Evolutionary conservation across 345 rosid genomes (phyloP).

Genomic region (Salix arbutifolia): DNA sequence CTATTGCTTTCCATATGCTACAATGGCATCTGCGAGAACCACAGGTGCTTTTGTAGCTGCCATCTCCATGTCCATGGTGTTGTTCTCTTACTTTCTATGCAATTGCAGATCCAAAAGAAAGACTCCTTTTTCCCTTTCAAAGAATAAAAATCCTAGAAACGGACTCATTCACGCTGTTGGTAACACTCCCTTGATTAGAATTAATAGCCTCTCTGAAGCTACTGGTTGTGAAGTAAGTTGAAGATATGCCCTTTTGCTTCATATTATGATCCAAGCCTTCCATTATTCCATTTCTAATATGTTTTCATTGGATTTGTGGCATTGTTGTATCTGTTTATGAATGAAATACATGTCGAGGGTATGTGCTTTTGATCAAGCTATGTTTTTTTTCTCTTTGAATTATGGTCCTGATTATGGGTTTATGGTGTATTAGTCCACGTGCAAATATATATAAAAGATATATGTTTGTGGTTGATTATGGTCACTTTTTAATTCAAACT

Average conservation of each 20-base stretch:
- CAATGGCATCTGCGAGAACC: conserved; percentile 51
- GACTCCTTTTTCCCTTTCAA: conserved; percentile 4
- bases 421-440: neutral
- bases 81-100: conserved; percentile 42
- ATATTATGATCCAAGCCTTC: neutral
- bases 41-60: conserved; percentile 41
- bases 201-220: conserved; percentile 86
- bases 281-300: neutral
- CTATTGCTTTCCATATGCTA: conserved; percentile 15
- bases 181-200: conserved; percentile 80
- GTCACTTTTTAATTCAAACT: too few species aligned
- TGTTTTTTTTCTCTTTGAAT: neutral
- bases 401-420: neutral
- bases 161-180: conserved; percentile 77
- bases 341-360: neutral
- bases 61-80: conserved; percentile 44
- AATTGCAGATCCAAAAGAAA: conserved; percentile 13
- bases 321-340: neutral
- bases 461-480: too few species aligned
- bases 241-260: neutral
- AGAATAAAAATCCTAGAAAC: conserved; percentile 28
- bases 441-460: too few species aligned
- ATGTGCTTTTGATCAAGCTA: neutral
- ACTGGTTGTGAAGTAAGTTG: conserved; percentile 81
- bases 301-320: neutral